Base-by-base conservation (phyloP, 2,329 filamentous ascomycete species). In the Ascochyta clinopodiicola region DNA sequence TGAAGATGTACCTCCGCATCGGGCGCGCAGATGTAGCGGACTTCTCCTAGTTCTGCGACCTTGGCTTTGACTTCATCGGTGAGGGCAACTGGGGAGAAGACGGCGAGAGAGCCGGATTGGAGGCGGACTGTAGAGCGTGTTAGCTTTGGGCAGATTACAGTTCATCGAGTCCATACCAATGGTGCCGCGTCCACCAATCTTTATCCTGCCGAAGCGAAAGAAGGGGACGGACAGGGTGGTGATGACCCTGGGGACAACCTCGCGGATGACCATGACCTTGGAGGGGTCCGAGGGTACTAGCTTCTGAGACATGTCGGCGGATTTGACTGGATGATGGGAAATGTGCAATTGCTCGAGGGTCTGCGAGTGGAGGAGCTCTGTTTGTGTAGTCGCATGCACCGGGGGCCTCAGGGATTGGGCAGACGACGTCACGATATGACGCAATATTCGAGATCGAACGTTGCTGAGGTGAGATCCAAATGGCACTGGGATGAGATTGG, bases 41-140 rank as follows among this genome's bases (percentile, higher is more conserved):
- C 86, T 37, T 86, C 82, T 44, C 88, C 87, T 51, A 82, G 57
- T 25, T 79, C 74, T n/a, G 86, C 81, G 19, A 86, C 76, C 50
- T 82, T 78, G 46, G 90, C 80, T 73, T 88, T 86, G 35, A 92
- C 87, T 54, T 88, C 86, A 3, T 88, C 83, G 3, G 93, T 98
- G 51, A 97, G 84, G 13, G 89, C 90, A 19, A 95, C 90, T 17
- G 95, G 95, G 0, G 92, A 96, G 84, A 97, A 97, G 74, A 97
- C 88, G 63, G 92, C 91, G 36, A 98, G 85, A 40, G 84, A 80
- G 52, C 92, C 92, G 9, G 87, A 88, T 54, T 86, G 84, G 64
- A 99, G 85, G 65, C 88, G 89, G 56, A 96, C 92, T 92, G 62
- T 48, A 6, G 17, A 1, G 2, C 2, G 10, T 9, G 17, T 69